A percentile compares a stretch with the other conserved stretches of the same genome.
These are phyloP conservation scores for Beauveria rudraprayagi DNA, from an alignment of 2,329 filamentous ascomycete species.

Conservation along the genomic window DNA sequence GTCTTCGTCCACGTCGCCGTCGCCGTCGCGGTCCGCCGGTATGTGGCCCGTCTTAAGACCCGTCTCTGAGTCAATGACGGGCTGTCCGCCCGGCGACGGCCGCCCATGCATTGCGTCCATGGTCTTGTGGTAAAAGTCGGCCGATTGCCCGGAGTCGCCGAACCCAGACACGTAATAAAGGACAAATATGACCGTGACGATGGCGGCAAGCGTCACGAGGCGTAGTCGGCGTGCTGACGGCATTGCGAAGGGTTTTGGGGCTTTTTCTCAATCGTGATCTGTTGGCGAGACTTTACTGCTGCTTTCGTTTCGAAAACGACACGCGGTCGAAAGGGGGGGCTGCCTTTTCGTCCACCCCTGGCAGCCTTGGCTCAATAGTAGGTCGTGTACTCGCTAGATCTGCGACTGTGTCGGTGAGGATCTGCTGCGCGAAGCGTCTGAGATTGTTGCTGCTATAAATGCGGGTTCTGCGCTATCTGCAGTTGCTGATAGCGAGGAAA, in stretches of 20 bases:
- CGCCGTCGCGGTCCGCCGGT: constrained; percentile 41
- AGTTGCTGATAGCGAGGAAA: background rate
- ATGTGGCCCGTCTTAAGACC: constrained; percentile 31
- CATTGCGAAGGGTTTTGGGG: constrained; percentile 36
- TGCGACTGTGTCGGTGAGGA: background rate
- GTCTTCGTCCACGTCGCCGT: constrained; percentile 49
- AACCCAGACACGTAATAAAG: constrained; percentile 65
- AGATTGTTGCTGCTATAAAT: background rate
- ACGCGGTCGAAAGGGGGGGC: background rate
- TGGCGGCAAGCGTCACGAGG: constrained; percentile 54
- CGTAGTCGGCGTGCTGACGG: constrained; percentile 63
- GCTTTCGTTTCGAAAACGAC: background rate
- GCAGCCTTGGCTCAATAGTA: constrained; percentile 3
- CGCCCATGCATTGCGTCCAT: constrained; percentile 43
- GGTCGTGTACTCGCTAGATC: background rate
- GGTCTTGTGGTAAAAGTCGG: constrained; percentile 55
- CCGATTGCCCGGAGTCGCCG: constrained; percentile 31
- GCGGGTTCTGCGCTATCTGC: background rate
- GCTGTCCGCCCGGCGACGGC: constrained; percentile 22
- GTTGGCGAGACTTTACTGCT: background rate
- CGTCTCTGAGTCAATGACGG: constrained; percentile 33
- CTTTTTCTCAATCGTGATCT: background rate
- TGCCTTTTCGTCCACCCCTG: background rate
- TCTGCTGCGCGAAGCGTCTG: background rate
- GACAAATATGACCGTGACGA: constrained; percentile 57